phyloP scores from a whole-genome alignment of 768 basidiomycete species.

The Tephrocybe sp. region DNA sequence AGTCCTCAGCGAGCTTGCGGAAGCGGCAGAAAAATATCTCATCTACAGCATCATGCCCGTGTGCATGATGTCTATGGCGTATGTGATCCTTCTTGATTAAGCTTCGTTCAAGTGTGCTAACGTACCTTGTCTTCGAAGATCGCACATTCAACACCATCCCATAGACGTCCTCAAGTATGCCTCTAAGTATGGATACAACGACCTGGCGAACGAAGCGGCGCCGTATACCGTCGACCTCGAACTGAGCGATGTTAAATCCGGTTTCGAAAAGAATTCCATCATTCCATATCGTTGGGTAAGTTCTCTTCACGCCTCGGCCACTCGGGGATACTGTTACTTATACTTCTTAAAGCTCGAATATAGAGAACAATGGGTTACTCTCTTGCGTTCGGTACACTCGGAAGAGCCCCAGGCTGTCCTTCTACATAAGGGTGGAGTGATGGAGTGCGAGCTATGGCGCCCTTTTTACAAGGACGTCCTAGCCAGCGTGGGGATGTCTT shows the following conservation, averaged over 20 bases:
- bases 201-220: conserved; percentile 5
- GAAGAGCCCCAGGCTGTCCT: too few relatives aligned
- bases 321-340: too few relatives aligned
- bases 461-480: too few relatives aligned
- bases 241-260: background rate
- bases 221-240: background rate
- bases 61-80: conserved; percentile 13
- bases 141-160: conserved; percentile 1
- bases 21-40: conserved; percentile 13
- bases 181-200: conserved; percentile 1
- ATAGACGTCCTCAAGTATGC: conserved; percentile 5
- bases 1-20: background rate
- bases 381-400: too few relatives aligned
- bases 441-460: too few relatives aligned
- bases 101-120: background rate
- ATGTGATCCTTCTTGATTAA: background rate
- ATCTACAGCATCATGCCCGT: conserved; percentile 6
- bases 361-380: too few relatives aligned
- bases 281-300: conserved; percentile 1
- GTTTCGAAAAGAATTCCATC: background rate
- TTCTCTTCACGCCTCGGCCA: too few relatives aligned
- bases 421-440: too few relatives aligned
- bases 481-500: too few relatives aligned
- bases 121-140: background rate
- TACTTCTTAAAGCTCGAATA: too few relatives aligned